A percentile compares a stretch with the other conserved stretches of the same genome.
phyloP scores from a whole-genome alignment of 179 eudicot genomes.

The Actinidia polygama region DNA sequence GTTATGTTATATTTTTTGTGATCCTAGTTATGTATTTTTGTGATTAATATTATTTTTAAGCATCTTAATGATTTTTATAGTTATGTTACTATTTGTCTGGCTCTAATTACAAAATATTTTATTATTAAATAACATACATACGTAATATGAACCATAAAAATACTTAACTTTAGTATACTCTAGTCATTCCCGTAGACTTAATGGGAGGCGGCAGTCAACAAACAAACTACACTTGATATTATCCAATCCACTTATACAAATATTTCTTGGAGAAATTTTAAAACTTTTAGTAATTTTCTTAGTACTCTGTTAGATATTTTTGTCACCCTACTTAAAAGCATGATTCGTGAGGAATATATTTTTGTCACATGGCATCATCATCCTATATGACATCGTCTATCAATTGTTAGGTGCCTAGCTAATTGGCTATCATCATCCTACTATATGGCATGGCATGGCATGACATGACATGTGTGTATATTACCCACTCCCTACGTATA shows the following conservation, averaged over 20 bases:
- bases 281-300: too few species aligned
- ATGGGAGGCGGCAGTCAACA: neutral
- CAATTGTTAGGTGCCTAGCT: too few species aligned
- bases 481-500: neutral
- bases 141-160: too few species aligned
- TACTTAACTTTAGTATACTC: neutral
- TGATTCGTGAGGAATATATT: neutral
- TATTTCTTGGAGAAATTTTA: too few species aligned
- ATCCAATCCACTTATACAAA: too few species aligned
- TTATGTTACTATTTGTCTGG: neutral
- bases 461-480: too few species aligned
- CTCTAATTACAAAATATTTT: neutral
- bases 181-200: neutral
- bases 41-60: too few species aligned
- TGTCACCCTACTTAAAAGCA: neutral
- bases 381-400: neutral
- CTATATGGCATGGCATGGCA: too few species aligned
- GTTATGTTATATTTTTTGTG: too few species aligned
- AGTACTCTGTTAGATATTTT: neutral
- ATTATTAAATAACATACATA: neutral
- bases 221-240: neutral
- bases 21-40: too few species aligned
- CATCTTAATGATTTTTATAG: too few species aligned
- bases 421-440: too few species aligned
- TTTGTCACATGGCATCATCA: neutral